phyloP scores from a whole-genome alignment of 441 rosid species.

The Erodium trifolium region DNA sequence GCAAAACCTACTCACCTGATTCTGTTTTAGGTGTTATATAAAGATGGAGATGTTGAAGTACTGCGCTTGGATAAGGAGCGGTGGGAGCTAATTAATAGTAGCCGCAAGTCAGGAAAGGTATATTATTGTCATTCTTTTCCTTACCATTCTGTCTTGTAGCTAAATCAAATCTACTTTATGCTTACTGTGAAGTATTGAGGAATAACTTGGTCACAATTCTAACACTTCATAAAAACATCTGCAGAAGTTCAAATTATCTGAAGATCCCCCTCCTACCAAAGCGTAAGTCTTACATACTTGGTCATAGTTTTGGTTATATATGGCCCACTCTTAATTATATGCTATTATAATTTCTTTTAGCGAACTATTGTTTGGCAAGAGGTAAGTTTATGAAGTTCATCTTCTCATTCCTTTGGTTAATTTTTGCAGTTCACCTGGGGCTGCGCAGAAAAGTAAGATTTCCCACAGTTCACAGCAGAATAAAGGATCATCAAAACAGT shows the following conservation, averaged over 20 bases:
- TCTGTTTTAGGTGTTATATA: constrained; percentile 60
- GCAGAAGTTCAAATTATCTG: constrained; percentile 56
- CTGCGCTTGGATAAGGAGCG: constrained; percentile 81
- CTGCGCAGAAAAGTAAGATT: constrained; percentile 35
- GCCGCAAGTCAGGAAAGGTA: constrained; percentile 70
- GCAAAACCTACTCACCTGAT: constrained; percentile 14
- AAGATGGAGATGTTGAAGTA: constrained; percentile 97
- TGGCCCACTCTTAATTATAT: not conserved
- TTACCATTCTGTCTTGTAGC: constrained; percentile 13
- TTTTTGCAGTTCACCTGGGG: constrained; percentile 45
- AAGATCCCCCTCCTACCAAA: constrained; percentile 35
- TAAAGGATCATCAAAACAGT: constrained; percentile 45
- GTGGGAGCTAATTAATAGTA: constrained; percentile 71
- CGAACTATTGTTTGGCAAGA: not conserved
- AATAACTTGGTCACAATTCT: constrained; percentile 17
- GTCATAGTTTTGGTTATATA: constrained; percentile 3
- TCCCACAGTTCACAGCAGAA: constrained; percentile 30
- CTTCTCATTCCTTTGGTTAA: constrained; percentile 13
- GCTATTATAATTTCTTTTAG: constrained; percentile 4
- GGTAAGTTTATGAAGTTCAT: not conserved
- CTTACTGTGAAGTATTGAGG: constrained; percentile 13
- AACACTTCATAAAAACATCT: constrained; percentile 24
- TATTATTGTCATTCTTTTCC: constrained; percentile 17
- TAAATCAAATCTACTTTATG: not conserved
- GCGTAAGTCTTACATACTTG: constrained; percentile 38